Percentiles rank a stretch among this genome's conserved stretches.
These are phyloP conservation scores for Alisma plantagoaquatica DNA, from an alignment of 106 monocot genomes.

Conservation along the genomic window DNA sequence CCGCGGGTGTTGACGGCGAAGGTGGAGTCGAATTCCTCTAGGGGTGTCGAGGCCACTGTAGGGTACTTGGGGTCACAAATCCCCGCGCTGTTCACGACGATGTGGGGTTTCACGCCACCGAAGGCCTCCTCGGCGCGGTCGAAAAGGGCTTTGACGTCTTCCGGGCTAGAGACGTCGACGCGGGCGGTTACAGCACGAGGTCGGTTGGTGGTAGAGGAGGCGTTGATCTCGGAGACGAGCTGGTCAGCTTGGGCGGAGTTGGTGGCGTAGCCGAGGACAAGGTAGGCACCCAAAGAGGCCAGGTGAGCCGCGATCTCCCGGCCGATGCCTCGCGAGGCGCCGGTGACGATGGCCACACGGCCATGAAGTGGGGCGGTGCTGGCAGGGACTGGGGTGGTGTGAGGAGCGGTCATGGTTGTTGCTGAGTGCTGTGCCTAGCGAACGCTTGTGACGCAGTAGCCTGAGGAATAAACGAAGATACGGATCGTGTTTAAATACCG, in stretches of 20 bases:
- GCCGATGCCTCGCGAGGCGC: too few relatives aligned
- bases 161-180: conserved; percentile 8
- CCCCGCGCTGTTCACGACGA: conserved; percentile 26
- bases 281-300: too few relatives aligned
- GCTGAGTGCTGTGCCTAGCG: too few relatives aligned
- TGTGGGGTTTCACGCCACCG: conserved; percentile 13
- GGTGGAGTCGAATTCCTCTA: conserved; percentile 15
- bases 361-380: conserved; percentile 4
- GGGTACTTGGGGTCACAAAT: conserved; percentile 24
- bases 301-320: too few relatives aligned
- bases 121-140: conserved; percentile 13
- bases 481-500: too few relatives aligned
- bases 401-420: background rate
- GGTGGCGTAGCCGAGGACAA: conserved; percentile 2
- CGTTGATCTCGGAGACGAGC: conserved; percentile 19
- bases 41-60: conserved; percentile 12
- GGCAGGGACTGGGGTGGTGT: background rate
- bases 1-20: conserved; percentile 29
- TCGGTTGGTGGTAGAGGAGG: background rate
- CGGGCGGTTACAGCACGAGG: too few relatives aligned
- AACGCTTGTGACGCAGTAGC: too few relatives aligned
- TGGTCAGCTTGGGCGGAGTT: conserved; percentile 8
- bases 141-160: conserved; percentile 18
- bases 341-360: conserved; percentile 8
- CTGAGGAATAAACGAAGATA: too few relatives aligned